Evolutionary conservation across 495 filamentous ascomycete species (phyloP).

Genomic region (Penicillium fimorum): DNA sequence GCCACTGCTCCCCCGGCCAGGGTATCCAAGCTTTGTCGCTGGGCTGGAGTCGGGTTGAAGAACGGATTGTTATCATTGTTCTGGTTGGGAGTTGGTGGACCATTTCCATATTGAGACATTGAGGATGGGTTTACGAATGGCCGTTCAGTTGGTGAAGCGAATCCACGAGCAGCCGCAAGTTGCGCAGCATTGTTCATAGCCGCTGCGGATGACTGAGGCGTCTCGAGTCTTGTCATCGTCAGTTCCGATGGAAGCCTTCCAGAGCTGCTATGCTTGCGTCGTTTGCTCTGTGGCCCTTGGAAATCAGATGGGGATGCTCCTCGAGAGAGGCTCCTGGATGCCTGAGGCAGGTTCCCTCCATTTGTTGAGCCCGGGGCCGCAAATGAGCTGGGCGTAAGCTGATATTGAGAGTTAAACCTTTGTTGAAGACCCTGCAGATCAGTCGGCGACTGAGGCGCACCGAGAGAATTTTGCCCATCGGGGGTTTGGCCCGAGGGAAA

Average conservation of each 20-base stretch:
- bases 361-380: constrained; percentile 35
- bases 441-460: constrained; percentile 41
- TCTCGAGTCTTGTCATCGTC: constrained; percentile 76
- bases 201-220: constrained; percentile 40
- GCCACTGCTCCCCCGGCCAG: constrained; percentile 56
- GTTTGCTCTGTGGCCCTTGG: constrained; percentile 61
- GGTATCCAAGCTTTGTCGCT: constrained; percentile 55
- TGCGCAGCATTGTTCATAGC: constrained; percentile 38
- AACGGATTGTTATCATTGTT: constrained; percentile 54
- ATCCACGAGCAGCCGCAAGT: constrained; percentile 40
- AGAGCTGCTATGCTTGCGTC: constrained; percentile 69
- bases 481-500: constrained; percentile 40
- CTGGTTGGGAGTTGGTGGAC: constrained; percentile 61
- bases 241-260: constrained; percentile 66
- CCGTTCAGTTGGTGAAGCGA: constrained; percentile 45
- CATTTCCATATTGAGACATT: constrained; percentile 53
- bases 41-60: constrained; percentile 46
- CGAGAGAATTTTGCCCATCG: constrained; percentile 26
- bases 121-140: constrained; percentile 49
- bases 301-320: constrained; percentile 67
- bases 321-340: constrained; percentile 65
- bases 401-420: constrained; percentile 47
- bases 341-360: constrained; percentile 47
- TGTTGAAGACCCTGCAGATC: constrained; percentile 56
- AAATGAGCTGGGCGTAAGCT: constrained; percentile 38